phyloP scores from a whole-genome alignment of 2,329 filamentous ascomycete genomes.

The Clarireedia monteithiana region DNA sequence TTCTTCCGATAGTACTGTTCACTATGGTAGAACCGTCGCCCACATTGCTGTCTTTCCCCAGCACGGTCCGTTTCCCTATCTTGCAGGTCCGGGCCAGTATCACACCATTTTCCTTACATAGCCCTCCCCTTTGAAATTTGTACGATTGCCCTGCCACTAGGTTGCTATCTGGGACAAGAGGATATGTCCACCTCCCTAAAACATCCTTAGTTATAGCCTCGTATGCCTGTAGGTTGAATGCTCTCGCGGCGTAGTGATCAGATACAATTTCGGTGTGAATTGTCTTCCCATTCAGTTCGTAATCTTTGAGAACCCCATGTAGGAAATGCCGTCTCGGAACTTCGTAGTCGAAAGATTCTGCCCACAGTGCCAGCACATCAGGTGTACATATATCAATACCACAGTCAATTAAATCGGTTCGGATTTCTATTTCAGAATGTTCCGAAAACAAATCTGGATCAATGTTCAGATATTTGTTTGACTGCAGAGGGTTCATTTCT shows the following conservation, averaged over 20 bases:
- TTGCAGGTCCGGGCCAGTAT: constrained; percentile 64
- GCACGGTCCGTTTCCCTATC: constrained; percentile 60
- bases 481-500: constrained; percentile 67
- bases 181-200: constrained; percentile 80
- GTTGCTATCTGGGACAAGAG: constrained; percentile 84
- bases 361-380: constrained; percentile 90
- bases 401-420: constrained; percentile 84
- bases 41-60: constrained; percentile 70
- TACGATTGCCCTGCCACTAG: constrained; percentile 72
- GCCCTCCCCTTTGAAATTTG: constrained; percentile 56
- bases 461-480: constrained; percentile 59
- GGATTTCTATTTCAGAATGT: constrained; percentile 68
- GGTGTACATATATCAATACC: constrained; percentile 97
- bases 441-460: constrained; percentile 72
- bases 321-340: constrained; percentile 81
- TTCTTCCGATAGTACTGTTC: constrained; percentile 73
- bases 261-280: constrained; percentile 83
- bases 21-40: constrained; percentile 63
- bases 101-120: constrained; percentile 75
- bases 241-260: constrained; percentile 78
- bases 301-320: constrained; percentile 90
- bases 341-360: constrained; percentile 96
- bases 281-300: constrained; percentile 94
- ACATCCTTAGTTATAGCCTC: constrained; percentile 83
- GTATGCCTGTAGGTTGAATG: constrained; percentile 80